phyloP scores from a whole-genome alignment of 495 filamentous ascomycete genomes.

The Talaromyces thailandensis region DNA sequence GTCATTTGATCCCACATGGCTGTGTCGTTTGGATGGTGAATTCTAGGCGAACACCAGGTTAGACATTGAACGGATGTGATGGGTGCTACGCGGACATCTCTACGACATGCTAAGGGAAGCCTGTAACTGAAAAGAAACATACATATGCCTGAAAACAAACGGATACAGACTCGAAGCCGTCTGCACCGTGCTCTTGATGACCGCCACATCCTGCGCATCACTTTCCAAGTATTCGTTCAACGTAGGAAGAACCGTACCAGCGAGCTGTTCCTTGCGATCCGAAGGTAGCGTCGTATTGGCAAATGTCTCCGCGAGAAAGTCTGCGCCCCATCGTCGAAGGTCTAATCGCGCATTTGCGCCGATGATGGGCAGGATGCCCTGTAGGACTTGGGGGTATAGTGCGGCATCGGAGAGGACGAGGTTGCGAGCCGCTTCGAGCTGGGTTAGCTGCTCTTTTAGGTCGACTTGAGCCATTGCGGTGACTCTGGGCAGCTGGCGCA shows the following conservation, averaged over 20 bases:
- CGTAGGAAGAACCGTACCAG: constrained; percentile 61
- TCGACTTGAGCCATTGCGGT: constrained; percentile 36
- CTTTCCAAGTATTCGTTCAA: constrained; percentile 65
- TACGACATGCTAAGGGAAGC: constrained; percentile 5
- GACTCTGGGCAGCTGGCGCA: not conserved
- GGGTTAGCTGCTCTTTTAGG: constrained; percentile 64
- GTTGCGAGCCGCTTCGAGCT: constrained; percentile 79
- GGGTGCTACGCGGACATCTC: not conserved
- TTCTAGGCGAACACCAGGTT: constrained; percentile 40
- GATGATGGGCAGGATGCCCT: constrained; percentile 82
- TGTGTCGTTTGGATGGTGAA: constrained; percentile 71
- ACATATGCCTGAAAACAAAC: constrained; percentile 86
- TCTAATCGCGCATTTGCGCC: constrained; percentile 63
- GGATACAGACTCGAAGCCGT: constrained; percentile 85
- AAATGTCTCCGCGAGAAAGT: constrained; percentile 95
- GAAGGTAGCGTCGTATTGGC: constrained; percentile 67
- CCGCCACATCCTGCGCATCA: constrained; percentile 61
- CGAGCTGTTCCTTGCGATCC: constrained; percentile 68
- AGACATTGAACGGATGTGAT: not conserved
- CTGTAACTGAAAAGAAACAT: constrained; percentile 36
- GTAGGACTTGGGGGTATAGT: constrained; percentile 84
- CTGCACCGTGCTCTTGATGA: constrained; percentile 73
- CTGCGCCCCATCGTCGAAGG: constrained; percentile 88
- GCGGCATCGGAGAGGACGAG: constrained; percentile 74
- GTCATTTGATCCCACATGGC: constrained; percentile 80